Percentiles rank a stretch among this genome's conserved stretches.
Evolutionary conservation across 2,329 filamentous ascomycete genomes (phyloP).

Genomic region (Hymenoscyphus occultus): DNA sequence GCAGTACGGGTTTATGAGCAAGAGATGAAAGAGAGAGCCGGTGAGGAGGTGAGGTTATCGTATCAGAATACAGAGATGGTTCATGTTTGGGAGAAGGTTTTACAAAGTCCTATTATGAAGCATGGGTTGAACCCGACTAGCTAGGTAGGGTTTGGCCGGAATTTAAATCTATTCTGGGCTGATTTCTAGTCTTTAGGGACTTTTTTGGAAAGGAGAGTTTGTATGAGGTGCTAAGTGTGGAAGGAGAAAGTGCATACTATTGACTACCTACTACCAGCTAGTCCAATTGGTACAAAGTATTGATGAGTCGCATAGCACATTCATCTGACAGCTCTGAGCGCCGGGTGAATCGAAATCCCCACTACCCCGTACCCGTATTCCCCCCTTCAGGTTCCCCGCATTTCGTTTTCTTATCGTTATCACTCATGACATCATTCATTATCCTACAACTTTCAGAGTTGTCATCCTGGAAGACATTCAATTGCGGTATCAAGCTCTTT

Average conservation of each 20-base stretch:
- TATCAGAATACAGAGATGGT: conserved; percentile 44
- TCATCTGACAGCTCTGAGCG: no score
- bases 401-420: not conserved
- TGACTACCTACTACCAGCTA: no score
- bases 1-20: conserved; percentile 41
- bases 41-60: conserved; percentile 42
- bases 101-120: conserved; percentile 30
- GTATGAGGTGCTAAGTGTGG: no score
- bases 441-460: not conserved
- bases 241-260: no score
- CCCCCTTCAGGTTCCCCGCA: not conserved
- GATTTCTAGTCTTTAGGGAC: no score
- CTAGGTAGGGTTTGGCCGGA: not conserved
- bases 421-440: not conserved
- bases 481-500: not conserved
- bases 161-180: no score
- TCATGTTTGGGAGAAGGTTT: conserved; percentile 39
- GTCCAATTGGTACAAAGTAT: no score
- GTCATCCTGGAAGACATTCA: no score
- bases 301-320: no score
- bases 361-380: no score
- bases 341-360: no score
- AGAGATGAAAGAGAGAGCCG: conserved; percentile 44
- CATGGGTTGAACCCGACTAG: not conserved
- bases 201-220: no score